Evolutionary conservation across 352 stramenopile genomes (phyloP).

Genomic region (Globisporangium paddicum): DNA sequence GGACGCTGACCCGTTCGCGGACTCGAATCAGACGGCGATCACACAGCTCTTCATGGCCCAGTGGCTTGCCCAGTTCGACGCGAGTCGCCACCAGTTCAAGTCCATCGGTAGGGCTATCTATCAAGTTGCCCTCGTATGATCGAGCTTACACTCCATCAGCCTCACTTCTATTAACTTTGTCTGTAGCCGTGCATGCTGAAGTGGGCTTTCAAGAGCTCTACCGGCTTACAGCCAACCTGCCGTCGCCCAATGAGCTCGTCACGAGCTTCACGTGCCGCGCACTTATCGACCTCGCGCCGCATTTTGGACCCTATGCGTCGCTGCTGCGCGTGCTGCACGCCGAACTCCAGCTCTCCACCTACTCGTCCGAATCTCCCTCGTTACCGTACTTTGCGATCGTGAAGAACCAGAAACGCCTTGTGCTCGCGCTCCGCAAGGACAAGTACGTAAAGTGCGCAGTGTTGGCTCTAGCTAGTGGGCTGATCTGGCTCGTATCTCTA

Average conservation of each 20-base stretch:
- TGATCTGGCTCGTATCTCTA: no score
- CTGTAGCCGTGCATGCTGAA: conserved; percentile 53
- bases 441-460: conserved; percentile 42
- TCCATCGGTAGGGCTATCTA: conserved; percentile 40
- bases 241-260: conserved; percentile 50
- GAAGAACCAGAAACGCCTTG: conserved; percentile 53
- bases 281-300: conserved; percentile 43
- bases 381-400: conserved; percentile 63
- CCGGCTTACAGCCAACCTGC: conserved; percentile 47
- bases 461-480: no score
- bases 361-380: conserved; percentile 16
- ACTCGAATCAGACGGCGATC: conserved; percentile 50
- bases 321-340: conserved; percentile 38
- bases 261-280: conserved; percentile 55
- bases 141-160: neutral
- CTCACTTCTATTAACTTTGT: neutral
- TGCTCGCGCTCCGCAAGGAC: conserved; percentile 42
- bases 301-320: conserved; percentile 49
- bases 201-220: conserved; percentile 62
- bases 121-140: neutral
- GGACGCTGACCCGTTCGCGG: conserved; percentile 36
- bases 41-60: conserved; percentile 55
- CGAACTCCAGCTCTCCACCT: conserved; percentile 43
- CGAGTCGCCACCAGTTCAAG: conserved; percentile 47
- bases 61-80: conserved; percentile 57